Base-by-base conservation (phyloP, 768 basidiomycete genomes). In the Calocera viscosa region DNA sequence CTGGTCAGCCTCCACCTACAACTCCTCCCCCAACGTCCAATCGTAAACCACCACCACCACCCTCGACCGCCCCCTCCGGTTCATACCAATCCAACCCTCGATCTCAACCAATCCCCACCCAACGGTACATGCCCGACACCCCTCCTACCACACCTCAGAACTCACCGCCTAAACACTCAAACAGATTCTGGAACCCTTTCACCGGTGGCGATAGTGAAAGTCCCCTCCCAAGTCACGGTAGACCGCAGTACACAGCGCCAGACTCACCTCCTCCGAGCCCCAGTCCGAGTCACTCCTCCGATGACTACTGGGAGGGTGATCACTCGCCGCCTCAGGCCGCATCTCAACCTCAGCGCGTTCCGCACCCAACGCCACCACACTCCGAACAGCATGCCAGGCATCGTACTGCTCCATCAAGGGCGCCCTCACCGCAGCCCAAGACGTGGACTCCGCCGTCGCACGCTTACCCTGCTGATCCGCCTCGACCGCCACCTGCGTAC, bases 111-210 rank as follows among this genome's bases (percentile, higher is more conserved):
- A 60, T 60, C 53, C 53, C 24, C 30, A 32, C 53, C 11, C 5
- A 28, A 11, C 53, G 53, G 53, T 60, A 60, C 30, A 60, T 8
- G 10, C 22, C 30, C 53, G 30, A 32, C 26, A 60, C 53, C 2
- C 53, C 53, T 60, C 53, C 53, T 28, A 16, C 53, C 11, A 28
- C 53, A 26, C 53, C 53, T 32, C 14, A 60, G 26, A 60, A 60
- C 53, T 60, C 53, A 60, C 53, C 53, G 26, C 53, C 53, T 60
- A 60, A 60, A 60, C 26, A 14, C 11, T 60, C 53, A 7, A 2
- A 14, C 53, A 60, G 53, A 60, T 60, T 28, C 53, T 60, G 53
- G 53, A 32, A 60, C 22, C 53, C 53, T 16, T 60, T 60, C 53
- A 60, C 53, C 53, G 19, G 19, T 22, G 5, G 5, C 16, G 14